Evolutionary conservation across 2,329 filamentous ascomycete species (phyloP).

Genomic region (Saccharata proteae): DNA sequence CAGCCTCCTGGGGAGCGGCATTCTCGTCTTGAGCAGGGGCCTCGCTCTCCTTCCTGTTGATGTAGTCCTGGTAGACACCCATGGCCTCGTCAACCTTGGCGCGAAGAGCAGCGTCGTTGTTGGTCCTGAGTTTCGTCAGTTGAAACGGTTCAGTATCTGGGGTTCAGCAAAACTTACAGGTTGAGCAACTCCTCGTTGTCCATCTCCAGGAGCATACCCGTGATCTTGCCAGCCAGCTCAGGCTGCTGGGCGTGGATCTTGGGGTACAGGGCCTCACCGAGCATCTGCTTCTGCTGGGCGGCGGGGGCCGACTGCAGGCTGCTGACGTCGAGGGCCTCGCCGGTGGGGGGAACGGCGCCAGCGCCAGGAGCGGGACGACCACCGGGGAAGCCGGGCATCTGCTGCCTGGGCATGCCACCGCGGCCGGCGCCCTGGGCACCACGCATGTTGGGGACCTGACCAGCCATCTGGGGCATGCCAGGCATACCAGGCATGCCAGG

Average conservation of each 20-base stretch:
- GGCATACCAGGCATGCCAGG: conserved; percentile 53
- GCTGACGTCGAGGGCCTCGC: conserved; percentile 35
- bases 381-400: conserved; percentile 22
- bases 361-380: conserved; percentile 10
- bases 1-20: conserved; percentile 25
- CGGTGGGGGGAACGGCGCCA: conserved; percentile 15
- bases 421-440: conserved; percentile 27
- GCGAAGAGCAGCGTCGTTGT: conserved; percentile 78
- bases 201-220: conserved; percentile 99
- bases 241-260: conserved; percentile 95
- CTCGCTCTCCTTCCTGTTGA: conserved; percentile 63
- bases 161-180: conserved; percentile 67
- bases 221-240: conserved; percentile 96
- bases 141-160: too few species aligned
- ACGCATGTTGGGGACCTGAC: conserved; percentile 25
- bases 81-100: conserved; percentile 97
- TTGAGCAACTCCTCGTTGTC: conserved; percentile 88
- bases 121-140: conserved; percentile 49
- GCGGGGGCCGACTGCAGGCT: conserved; percentile 44
- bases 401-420: conserved; percentile 19
- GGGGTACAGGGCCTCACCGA: conserved; percentile 94
- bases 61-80: conserved; percentile 94
- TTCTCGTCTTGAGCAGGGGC: conserved; percentile 20
- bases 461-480: conserved; percentile 47
- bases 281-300: conserved; percentile 92